Evolutionary conservation across 345 rosid genomes (phyloP), one percentile per base, ranked within the genome.

Genomic region (Citrus unshiu): DNA sequence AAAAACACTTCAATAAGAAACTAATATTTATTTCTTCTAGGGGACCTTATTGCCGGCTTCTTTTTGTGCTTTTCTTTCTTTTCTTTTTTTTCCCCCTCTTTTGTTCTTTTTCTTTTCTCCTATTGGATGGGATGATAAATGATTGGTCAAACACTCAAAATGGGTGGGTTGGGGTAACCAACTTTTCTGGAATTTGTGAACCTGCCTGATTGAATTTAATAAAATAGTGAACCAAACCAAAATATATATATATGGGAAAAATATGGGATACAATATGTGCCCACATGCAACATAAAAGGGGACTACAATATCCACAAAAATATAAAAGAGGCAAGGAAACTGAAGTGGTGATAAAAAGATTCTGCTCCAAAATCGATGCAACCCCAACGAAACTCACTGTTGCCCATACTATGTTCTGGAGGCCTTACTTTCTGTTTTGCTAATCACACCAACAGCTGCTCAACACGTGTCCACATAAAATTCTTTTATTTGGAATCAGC

Each of bases 131-230:
- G 18, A 43, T 7, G 25, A 63, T 27, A 27, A 54, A 43, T 67
- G 70, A 24, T 49, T 70, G 81, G 84, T 78, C 82, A 70, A 81
- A 72, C 54, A 67, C 74, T 34, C 21, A 59, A 56, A 63, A 49
- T 5, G 62, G 32, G 24, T 14, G 0, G 76, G 73, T 49, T 51
- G 62, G 70, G 70, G 2, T 16, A 34, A 35, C 72, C 21, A 69
- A 57, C 39, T 46, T 62, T 65, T 30, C 27, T 54, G 68, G 68
- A 78, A 57, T 25, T 68, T 65, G 16, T 39, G 78, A 40, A 22
- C 32, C 21, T n/a, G 60, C 32, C 51, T 46, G 18, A 46, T 46
- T 46, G 51, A 13, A 13, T 46, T 46, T 46, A 46, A 46, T 46
- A 46, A 12, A 46, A 46, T 13, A 12, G 16, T 13, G 51, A 46